Percentiles rank a stretch among this genome's conserved stretches.
Evolutionary conservation across 495 filamentous ascomycete species (phyloP).

Genomic region (Podospora bellae-mahoneyi): DNA sequence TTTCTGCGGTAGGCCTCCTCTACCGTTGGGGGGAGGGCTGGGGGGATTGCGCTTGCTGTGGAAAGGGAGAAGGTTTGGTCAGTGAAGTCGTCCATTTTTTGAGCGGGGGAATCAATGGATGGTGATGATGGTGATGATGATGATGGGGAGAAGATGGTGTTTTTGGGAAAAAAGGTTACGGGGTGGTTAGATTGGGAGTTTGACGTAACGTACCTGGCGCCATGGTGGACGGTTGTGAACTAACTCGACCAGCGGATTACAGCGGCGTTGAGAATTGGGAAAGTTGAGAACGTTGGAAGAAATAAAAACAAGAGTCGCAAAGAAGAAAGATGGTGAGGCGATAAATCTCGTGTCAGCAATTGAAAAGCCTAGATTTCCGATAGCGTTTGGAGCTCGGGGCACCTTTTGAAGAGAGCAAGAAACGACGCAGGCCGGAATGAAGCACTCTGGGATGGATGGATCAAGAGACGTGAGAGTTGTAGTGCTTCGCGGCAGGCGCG

Average conservation of each 20-base stretch:
- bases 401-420: neutral
- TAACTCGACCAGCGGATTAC: neutral
- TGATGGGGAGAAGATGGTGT: neutral
- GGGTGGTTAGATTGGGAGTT: neutral
- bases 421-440: neutral
- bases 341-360: too few species aligned
- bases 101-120: neutral
- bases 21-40: conserved; percentile 82
- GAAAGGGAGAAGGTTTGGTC: conserved; percentile 6
- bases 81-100: neutral
- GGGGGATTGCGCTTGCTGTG: conserved; percentile 49
- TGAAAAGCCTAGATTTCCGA: neutral
- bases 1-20: conserved; percentile 95
- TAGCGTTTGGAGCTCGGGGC: neutral
- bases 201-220: conserved; percentile 29
- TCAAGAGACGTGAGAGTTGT: neutral
- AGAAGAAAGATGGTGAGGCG: neutral
- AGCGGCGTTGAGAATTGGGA: neutral
- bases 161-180: neutral
- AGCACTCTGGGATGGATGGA: neutral
- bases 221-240: conserved; percentile 19
- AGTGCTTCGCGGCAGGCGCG: conserved; percentile 2
- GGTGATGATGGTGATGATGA: neutral
- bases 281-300: neutral
- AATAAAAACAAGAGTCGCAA: conserved; percentile 5